A percentile compares a stretch with the other conserved stretches of the same genome.
Conservation (phyloP, 2,329 filamentous ascomycete species). For the Aspergillus sp. region DNA sequence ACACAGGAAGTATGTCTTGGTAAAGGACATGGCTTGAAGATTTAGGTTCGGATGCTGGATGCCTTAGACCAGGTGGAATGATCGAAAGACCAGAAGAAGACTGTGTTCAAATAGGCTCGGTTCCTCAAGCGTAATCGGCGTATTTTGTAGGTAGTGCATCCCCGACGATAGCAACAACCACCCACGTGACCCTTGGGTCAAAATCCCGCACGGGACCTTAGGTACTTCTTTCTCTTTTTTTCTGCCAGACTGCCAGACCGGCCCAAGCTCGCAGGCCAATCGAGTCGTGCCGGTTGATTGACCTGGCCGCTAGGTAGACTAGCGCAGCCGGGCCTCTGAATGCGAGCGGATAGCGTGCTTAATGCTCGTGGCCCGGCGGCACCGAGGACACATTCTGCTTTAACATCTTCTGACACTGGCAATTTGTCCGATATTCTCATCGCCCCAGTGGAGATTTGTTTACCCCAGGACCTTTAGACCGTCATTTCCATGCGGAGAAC, state of each 20-base stretch:
- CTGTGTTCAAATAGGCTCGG: not conserved
- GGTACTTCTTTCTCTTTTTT: not conserved
- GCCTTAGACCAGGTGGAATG: not conserved
- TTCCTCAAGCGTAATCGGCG: not conserved
- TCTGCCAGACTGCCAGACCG: not conserved
- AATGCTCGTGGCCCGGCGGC: not conserved
- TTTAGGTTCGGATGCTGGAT: not conserved
- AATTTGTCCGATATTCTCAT: not conserved
- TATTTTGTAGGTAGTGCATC: not conserved
- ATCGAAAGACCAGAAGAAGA: not conserved
- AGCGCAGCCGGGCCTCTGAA: not conserved
- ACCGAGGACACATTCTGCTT: not conserved
- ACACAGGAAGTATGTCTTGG: slow-evolving; percentile 28
- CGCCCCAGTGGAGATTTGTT: not conserved
- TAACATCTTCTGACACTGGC: not conserved
- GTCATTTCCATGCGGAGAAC: slow-evolving; percentile 1
- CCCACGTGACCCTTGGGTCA: too few relatives aligned
- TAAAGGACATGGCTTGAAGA: slow-evolving; percentile 8
- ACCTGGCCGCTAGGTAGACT: not conserved
- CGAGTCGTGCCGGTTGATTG: not conserved
- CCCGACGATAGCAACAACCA: too few relatives aligned
- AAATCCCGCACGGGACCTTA: not conserved
- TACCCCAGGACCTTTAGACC: not conserved
- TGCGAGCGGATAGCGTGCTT: not conserved
- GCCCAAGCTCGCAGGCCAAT: not conserved